Conservation (phyloP, 208 protist genomes). For the Lotmaria passim region DNA sequence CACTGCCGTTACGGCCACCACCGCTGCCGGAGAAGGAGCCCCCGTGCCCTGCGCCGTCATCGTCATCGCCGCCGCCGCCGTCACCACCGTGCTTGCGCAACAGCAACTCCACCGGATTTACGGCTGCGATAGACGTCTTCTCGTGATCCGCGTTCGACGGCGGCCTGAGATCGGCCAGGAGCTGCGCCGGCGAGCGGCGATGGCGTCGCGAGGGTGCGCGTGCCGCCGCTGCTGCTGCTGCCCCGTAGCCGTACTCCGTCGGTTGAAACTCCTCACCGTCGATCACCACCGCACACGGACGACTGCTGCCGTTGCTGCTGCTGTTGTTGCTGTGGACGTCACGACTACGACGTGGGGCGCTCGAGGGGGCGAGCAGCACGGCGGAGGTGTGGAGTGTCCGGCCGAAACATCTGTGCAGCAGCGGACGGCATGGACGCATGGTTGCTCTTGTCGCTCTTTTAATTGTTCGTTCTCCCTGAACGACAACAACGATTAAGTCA, state of each 20-base stretch:
- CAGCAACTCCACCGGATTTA: constrained; percentile 18
- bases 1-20: not conserved
- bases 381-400: constrained; percentile 11
- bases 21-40: not conserved
- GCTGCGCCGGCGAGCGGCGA: constrained; percentile 20
- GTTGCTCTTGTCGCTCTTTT: too few relatives aligned
- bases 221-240: not conserved
- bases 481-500: too few relatives aligned
- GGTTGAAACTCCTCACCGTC: constrained; percentile 12
- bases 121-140: not conserved
- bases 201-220: not conserved
- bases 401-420: constrained; percentile 25
- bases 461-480: too few relatives aligned
- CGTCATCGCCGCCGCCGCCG: not conserved
- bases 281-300: not conserved
- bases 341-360: not conserved
- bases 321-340: too few relatives aligned
- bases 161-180: not conserved
- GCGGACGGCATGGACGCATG: constrained; percentile 8
- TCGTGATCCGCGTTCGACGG: not conserved
- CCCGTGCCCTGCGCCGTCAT: not conserved
- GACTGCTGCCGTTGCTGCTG: not conserved
- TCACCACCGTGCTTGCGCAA: constrained; percentile 18
- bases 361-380: constrained; percentile 14
- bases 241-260: not conserved